Percentiles rank a stretch among this genome's conserved stretches.
These are phyloP conservation scores for Cornus florida DNA, from an alignment of 148 eudicot species.

Conservation along the genomic window DNA sequence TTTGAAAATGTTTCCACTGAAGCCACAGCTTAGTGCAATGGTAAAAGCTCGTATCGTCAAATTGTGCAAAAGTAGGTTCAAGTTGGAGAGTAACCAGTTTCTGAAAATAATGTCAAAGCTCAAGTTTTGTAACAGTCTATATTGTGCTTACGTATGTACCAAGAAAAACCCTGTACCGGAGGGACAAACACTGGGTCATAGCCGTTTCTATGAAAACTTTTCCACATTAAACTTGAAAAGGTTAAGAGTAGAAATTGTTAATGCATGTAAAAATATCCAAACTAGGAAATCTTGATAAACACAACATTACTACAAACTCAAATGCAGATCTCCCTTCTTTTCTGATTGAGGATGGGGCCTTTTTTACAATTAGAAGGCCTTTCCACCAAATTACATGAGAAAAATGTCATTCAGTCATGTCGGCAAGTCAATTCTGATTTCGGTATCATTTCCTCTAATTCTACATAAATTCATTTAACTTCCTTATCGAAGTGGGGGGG, in stretches of 20 bases:
- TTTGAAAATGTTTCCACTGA: neutral
- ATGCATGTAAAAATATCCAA: neutral
- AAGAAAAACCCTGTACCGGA: neutral
- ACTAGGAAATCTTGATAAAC: neutral
- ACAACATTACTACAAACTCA: neutral
- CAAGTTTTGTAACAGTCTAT: too few species aligned
- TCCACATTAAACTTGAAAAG: neutral
- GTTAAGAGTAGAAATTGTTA: neutral
- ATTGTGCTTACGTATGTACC: too few species aligned
- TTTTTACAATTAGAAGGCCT: neutral
- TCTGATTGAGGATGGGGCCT: too few species aligned
- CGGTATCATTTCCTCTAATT: too few species aligned
- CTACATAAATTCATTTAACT: too few species aligned
- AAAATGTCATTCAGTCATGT: too few species aligned
- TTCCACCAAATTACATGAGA: too few species aligned
- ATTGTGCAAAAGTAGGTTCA: neutral
- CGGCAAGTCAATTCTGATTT: too few species aligned
- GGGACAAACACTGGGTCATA: neutral
- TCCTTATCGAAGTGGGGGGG: too few species aligned
- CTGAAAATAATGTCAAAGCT: neutral
- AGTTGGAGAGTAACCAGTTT: neutral
- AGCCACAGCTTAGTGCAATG: too few species aligned
- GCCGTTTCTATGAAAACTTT: neutral
- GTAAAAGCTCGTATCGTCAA: neutral
- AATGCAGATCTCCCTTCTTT: too few species aligned